These are phyloP conservation scores for Triadica sebifera DNA, from an alignment of 345 rosid genomes.

Conservation along the genomic window DNA sequence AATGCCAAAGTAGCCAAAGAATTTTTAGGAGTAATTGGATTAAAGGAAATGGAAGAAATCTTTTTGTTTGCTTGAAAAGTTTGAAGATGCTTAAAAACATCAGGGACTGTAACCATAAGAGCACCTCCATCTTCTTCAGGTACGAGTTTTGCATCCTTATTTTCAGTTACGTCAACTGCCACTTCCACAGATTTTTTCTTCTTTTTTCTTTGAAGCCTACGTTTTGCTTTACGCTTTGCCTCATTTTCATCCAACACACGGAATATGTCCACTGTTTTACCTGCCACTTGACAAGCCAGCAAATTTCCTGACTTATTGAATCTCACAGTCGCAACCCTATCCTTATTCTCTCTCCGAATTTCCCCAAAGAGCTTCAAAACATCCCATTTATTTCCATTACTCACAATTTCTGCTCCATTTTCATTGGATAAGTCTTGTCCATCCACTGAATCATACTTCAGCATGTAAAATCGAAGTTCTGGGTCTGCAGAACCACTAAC, in stretches of 20 bases:
- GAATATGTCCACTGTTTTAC: constrained; percentile 77
- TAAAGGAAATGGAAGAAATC: constrained; percentile 76
- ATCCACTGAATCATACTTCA: constrained; percentile 44
- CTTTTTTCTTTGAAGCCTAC: constrained; percentile 80
- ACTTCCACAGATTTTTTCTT: constrained; percentile 76
- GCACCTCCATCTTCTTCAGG: constrained; percentile 37
- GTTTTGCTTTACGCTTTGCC: constrained; percentile 83
- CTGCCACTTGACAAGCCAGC: constrained; percentile 90
- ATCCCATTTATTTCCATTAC: constrained; percentile 65
- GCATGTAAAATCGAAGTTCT: constrained; percentile 70
- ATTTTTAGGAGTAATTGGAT: constrained; percentile 58
- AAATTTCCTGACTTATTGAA: constrained; percentile 68
- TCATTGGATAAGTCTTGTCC: constrained; percentile 27
- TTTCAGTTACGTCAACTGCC: constrained; percentile 32
- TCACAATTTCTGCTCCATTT: constrained; percentile 31
- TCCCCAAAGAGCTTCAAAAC: constrained; percentile 72
- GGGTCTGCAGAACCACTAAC: constrained; percentile 89
- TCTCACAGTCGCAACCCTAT: constrained; percentile 77
- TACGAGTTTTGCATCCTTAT: constrained; percentile 36
- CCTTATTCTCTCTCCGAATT: constrained; percentile 79
- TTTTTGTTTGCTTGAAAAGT: constrained; percentile 74
- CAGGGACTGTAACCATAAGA: constrained; percentile 47
- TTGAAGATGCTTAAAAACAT: constrained; percentile 79
- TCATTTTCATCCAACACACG: constrained; percentile 68
- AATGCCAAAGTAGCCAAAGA: constrained; percentile 68